Conservation (phyloP, 2,329 filamentous ascomycete species). For the Ceratocystiopsis minuta region DNA sequence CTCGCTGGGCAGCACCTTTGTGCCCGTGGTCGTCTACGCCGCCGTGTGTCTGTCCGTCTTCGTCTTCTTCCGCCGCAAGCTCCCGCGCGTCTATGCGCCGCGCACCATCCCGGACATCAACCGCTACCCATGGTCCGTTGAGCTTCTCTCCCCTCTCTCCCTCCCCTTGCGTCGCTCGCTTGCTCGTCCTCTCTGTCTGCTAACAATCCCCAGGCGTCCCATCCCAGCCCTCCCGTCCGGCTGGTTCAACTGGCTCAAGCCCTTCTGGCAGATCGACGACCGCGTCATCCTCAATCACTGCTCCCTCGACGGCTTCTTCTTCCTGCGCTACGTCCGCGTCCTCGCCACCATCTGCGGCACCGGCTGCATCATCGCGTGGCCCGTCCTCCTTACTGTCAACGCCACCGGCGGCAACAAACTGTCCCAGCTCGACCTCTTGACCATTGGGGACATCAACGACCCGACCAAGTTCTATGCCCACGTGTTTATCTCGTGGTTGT, state of each 20-base stretch:
- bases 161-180: constrained; percentile 37
- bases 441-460: constrained; percentile 32
- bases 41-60: constrained; percentile 33
- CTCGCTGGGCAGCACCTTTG: constrained; percentile 30
- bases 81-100: constrained; percentile 36
- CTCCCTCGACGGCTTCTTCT: constrained; percentile 75
- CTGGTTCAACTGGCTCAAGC: constrained; percentile 41
- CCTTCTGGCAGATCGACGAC: constrained; percentile 49
- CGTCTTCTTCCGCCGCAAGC: constrained; percentile 27
- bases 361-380: constrained; percentile 68
- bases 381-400: constrained; percentile 69
- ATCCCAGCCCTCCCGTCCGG: constrained; percentile 37
- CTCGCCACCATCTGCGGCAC: constrained; percentile 61
- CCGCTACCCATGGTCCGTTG: constrained; percentile 32
- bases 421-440: constrained; percentile 47
- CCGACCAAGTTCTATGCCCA: constrained; percentile 62
- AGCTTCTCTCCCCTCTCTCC: constrained; percentile 22
- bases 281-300: constrained; percentile 71
- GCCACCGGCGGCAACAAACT: constrained; percentile 54
- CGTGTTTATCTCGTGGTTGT: constrained; percentile 61
- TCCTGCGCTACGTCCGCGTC: constrained; percentile 70
- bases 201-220: constrained; percentile 26
- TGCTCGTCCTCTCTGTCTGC: not conserved
- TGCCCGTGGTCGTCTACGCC: constrained; percentile 32
- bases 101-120: constrained; percentile 32